Evolutionary conservation across 139 green algal species (phyloP).

Genomic region (Coelastrella sp.): DNA sequence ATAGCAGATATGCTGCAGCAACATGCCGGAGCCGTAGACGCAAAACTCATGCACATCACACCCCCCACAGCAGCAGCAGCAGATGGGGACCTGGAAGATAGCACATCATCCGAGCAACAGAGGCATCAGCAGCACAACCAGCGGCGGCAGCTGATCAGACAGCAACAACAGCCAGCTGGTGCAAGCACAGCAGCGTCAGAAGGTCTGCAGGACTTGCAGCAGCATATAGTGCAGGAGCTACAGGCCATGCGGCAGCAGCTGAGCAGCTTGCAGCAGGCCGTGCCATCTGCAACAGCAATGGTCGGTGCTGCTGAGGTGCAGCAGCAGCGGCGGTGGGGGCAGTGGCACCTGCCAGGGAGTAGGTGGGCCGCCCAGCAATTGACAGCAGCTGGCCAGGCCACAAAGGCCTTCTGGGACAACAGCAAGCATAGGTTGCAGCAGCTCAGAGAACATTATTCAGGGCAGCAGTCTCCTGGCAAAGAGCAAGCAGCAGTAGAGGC

Average conservation of each 20-base stretch:
- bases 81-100: neutral
- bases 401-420: neutral
- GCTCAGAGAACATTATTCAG: too few relatives aligned
- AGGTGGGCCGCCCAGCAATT: conserved; percentile 8
- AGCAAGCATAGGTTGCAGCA: neutral
- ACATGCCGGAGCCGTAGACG: neutral
- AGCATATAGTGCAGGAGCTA: neutral
- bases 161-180: neutral
- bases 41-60: neutral
- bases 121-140: conserved; percentile 12
- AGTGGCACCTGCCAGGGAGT: conserved; percentile 35
- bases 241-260: neutral
- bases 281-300: too few relatives aligned
- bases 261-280: neutral
- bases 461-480: neutral
- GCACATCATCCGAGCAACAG: neutral
- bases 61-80: neutral
- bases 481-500: neutral
- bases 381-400: neutral
- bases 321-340: neutral
- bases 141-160: neutral
- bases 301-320: neutral
- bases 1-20: conserved; percentile 31
- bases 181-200: neutral
- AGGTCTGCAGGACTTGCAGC: neutral